A percentile compares a stretch with the other conserved stretches of the same genome.
Conservation (phyloP, 2,329 filamentous ascomycete species). For the Trichophyton benhamiae region DNA sequence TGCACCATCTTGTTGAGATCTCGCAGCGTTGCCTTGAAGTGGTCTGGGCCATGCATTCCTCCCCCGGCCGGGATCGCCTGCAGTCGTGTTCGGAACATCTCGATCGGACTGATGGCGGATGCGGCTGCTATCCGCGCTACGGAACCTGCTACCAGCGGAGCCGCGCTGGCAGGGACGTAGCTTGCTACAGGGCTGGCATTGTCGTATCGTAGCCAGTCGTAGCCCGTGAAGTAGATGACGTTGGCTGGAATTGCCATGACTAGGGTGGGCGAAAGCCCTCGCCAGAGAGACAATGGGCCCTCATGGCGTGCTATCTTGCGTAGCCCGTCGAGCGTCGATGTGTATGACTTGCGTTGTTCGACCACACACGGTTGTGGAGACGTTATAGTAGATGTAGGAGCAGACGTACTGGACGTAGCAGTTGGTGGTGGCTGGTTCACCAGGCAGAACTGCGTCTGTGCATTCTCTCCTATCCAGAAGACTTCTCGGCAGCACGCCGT, state of each 20-base stretch:
- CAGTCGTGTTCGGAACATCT: constrained; percentile 85
- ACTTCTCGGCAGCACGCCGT: constrained; percentile 94
- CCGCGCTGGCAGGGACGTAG: constrained; percentile 54
- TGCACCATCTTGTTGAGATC: constrained; percentile 70
- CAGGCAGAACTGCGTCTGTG: constrained; percentile 66
- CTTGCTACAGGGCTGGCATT: constrained; percentile 57
- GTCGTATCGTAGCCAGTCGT: constrained; percentile 81
- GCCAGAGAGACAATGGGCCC: constrained; percentile 74
- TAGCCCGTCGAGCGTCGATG: constrained; percentile 80
- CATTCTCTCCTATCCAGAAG: constrained; percentile 84
- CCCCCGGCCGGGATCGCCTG: constrained; percentile 54
- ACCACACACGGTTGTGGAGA: constrained; percentile 56
- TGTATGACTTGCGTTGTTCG: constrained; percentile 73
- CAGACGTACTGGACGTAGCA: constrained; percentile 15
- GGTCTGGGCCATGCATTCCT: constrained; percentile 39
- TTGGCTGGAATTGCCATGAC: constrained; percentile 91
- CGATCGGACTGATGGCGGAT: constrained; percentile 73
- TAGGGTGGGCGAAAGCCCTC: constrained; percentile 84
- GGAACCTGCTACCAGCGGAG: constrained; percentile 69
- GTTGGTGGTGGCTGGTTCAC: constrained; percentile 37
- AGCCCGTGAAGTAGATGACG: constrained; percentile 97
- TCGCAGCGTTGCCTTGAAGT: constrained; percentile 66
- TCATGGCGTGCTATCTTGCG: constrained; percentile 93
- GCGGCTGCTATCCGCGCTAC: constrained; percentile 69
- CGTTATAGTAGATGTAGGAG: constrained; percentile 12